These are phyloP conservation scores for Pythium biforme DNA, from an alignment of 352 stramenopile genomes.

Conservation along the genomic window DNA sequence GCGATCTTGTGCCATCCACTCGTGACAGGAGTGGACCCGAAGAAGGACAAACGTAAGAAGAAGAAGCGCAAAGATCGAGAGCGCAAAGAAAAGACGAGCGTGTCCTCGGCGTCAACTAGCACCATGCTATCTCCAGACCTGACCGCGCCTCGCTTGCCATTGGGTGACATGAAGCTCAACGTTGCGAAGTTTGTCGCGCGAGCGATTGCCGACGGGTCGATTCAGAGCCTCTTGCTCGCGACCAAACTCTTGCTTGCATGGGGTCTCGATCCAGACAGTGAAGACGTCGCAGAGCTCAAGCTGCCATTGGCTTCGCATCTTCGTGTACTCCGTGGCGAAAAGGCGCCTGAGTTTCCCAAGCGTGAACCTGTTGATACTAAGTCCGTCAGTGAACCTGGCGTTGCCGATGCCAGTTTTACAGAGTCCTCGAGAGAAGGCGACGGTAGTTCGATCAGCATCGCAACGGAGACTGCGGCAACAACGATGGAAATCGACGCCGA, in stretches of 20 bases:
- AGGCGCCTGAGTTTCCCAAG: constrained; percentile 47
- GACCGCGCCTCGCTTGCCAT: constrained; percentile 44
- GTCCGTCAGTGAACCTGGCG: background rate
- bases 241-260: constrained; percentile 66
- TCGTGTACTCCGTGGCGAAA: constrained; percentile 69
- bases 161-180: constrained; percentile 62
- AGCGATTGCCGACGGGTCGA: constrained; percentile 70
- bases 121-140: constrained; percentile 78
- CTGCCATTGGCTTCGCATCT: constrained; percentile 71
- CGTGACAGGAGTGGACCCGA: constrained; percentile 70
- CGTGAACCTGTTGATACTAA: constrained; percentile 8
- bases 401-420: background rate
- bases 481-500: constrained; percentile 77
- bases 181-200: constrained; percentile 73
- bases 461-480: constrained; percentile 29
- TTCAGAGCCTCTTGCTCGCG: constrained; percentile 74
- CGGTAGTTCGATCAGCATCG: constrained; percentile 11
- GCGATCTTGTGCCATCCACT: constrained; percentile 84
- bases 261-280: constrained; percentile 31
- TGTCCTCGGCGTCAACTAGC: constrained; percentile 30
- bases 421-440: background rate
- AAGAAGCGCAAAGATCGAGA: constrained; percentile 84
- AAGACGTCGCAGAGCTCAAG: constrained; percentile 21
- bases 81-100: constrained; percentile 58
- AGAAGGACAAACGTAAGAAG: constrained; percentile 83